A percentile compares a stretch with the other conserved stretches of the same genome.
phyloP scores from a whole-genome alignment of 164 flowering plant genomes.

The Paratinospora sagittata region DNA sequence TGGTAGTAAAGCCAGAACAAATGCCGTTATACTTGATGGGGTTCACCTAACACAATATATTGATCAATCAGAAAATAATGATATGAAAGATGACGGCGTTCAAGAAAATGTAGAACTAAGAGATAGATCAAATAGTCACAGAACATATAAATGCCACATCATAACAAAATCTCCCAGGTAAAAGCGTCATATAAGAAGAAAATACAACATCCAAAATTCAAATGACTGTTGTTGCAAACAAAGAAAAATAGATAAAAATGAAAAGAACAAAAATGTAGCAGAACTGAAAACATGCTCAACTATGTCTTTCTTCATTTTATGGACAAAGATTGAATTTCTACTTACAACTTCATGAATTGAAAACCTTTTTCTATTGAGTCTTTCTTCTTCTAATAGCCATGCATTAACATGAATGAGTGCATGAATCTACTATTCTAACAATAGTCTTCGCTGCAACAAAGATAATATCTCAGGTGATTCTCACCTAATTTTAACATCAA shows the following conservation, averaged over 20 bases:
- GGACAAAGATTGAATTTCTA: too few relatives aligned
- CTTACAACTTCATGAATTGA: not conserved
- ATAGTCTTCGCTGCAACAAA: not conserved
- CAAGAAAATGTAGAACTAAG: not conserved
- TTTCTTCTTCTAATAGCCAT: not conserved
- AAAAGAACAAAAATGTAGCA: not conserved
- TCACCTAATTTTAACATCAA: not conserved
- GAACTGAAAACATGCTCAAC: not conserved
- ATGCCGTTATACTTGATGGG: slow-evolving; percentile 68
- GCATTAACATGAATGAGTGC: not conserved
- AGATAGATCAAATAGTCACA: not conserved
- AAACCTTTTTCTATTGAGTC: not conserved
- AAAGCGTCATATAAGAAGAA: not conserved
- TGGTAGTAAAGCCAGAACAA: slow-evolving; percentile 47
- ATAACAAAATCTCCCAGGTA: not conserved
- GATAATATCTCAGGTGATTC: not conserved
- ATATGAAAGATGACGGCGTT: not conserved
- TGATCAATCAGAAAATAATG: not conserved
- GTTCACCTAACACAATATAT: slow-evolving; percentile 48
- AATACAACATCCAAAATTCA: not conserved
- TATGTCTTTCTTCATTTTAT: too few relatives aligned
- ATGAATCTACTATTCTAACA: not conserved
- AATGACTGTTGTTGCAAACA: not conserved
- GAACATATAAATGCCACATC: slow-evolving; percentile 1
- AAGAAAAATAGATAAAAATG: not conserved